Evolutionary conservation across 768 basidiomycete species (phyloP), one percentile per base, ranked within the genome.

Genomic region (Austroboletus festivus): DNA sequence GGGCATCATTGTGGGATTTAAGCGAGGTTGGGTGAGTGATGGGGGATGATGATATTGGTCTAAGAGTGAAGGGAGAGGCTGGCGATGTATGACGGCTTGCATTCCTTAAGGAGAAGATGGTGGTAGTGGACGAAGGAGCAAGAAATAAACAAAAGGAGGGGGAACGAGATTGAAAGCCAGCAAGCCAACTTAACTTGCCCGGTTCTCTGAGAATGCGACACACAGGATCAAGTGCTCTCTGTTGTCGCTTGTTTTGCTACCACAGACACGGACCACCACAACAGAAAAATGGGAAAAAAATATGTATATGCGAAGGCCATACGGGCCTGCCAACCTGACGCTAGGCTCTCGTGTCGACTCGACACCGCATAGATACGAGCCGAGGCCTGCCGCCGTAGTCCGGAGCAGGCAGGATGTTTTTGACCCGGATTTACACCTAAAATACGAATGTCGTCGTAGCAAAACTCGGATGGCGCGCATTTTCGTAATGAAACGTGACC

Each of bases 1-100:
- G 49, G 82, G 79, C 70, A 86, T 79, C 58, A 78, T 77, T 60
- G 83, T 83, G 63, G 82, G 80, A 63, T 72, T 72, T 50, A 56
- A 37, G 42, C 63, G 64, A 51, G 63, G 56, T 47, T 68, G 71
- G 63, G 77, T 75, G 60, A 72, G 71, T 38, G 82, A 73, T 63
- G 80, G 81, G 58, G 75, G 81, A 53, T 81, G 81, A 53, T 81
- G 69, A 72, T 86, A 87, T 65, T 82, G 81, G 62, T 82, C 72
- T 54, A 87, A 71, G 55, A 86, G 70, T 43, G 76, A 74, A 52
- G 78, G 71, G 38, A 80, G 79, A 54, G 86, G 69, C 54, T 80
- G 79, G 67, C 86, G 84, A 55, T 69, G 61, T 44, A 85, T 76
- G 63, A 80, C 83, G 60, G 85, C 79, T 72, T 85, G 82, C 86